Percentiles rank a stretch among this genome's conserved stretches.
phyloP scores from a whole-genome alignment of 345 rosid species.

The Arabidopsis thaliana region DNA sequence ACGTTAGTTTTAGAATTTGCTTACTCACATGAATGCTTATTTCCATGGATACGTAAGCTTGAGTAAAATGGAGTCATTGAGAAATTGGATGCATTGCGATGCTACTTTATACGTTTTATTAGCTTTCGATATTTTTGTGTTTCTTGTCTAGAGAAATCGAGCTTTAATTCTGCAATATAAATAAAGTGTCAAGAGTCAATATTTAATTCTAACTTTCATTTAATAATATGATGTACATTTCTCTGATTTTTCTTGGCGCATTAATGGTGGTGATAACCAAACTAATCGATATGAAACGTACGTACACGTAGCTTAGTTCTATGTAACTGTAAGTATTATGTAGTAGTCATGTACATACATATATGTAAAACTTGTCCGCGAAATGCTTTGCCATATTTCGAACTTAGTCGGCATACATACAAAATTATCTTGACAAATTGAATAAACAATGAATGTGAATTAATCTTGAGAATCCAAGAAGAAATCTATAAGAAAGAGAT shows the following conservation, averaged over 20 bases:
- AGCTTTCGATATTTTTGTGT: neutral
- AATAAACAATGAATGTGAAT: neutral
- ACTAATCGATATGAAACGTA: neutral
- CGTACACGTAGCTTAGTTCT: constrained; percentile 1
- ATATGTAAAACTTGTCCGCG: neutral
- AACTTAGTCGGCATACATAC: constrained; percentile 20
- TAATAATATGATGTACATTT: neutral
- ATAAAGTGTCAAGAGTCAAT: neutral
- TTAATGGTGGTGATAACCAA: neutral
- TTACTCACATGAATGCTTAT: neutral
- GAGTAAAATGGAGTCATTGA: neutral
- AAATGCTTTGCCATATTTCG: neutral
- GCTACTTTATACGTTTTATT: neutral
- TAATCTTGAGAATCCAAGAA: neutral
- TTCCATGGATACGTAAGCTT: neutral
- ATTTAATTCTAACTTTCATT: neutral
- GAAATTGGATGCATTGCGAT: neutral
- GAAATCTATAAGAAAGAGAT: neutral
- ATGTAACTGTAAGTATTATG: neutral
- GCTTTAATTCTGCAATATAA: neutral
- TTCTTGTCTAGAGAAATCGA: neutral
- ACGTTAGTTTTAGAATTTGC: neutral
- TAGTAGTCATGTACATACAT: neutral
- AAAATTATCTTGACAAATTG: neutral
- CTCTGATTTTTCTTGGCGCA: neutral